These are phyloP conservation scores for Yarrowia yakushimensis DNA, from an alignment of 805 yeast species.

Conservation along the genomic window DNA sequence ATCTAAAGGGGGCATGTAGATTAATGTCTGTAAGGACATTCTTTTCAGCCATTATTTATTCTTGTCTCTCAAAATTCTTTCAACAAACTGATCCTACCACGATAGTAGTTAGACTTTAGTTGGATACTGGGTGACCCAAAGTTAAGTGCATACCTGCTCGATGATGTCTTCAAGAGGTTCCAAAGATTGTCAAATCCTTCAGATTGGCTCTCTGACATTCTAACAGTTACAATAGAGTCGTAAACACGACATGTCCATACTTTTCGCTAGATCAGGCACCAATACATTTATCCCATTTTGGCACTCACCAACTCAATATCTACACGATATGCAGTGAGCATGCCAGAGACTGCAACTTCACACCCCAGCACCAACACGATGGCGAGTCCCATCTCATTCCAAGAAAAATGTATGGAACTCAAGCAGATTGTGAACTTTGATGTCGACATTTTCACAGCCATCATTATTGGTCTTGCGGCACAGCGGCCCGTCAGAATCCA, in stretches of 20 bases:
- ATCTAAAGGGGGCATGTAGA: too few relatives aligned
- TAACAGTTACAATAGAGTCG: too few relatives aligned
- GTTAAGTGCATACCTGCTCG: not conserved
- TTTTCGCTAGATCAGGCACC: not conserved
- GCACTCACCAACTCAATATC: not conserved
- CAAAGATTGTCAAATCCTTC: not conserved
- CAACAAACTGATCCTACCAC: not conserved
- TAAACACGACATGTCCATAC: too few relatives aligned
- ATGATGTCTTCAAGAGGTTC: not conserved
- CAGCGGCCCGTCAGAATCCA: constrained; percentile 9
- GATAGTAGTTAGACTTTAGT: not conserved
- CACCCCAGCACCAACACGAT: not conserved
- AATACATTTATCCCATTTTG: not conserved
- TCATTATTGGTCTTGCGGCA: constrained; percentile 3
- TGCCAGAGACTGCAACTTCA: not conserved
- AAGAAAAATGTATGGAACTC: constrained; percentile 3
- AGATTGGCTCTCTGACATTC: too few relatives aligned
- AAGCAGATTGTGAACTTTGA: constrained; percentile 12
- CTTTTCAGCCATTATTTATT: too few relatives aligned
- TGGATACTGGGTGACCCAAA: not conserved
- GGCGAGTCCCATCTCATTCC: not conserved
- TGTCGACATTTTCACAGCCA: constrained; percentile 24
- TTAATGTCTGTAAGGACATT: too few relatives aligned
- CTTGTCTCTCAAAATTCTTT: not conserved
- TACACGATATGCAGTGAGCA: not conserved